Conservation (phyloP, 495 filamentous ascomycete genomes). For the Chaetomium cochliodes region DNA sequence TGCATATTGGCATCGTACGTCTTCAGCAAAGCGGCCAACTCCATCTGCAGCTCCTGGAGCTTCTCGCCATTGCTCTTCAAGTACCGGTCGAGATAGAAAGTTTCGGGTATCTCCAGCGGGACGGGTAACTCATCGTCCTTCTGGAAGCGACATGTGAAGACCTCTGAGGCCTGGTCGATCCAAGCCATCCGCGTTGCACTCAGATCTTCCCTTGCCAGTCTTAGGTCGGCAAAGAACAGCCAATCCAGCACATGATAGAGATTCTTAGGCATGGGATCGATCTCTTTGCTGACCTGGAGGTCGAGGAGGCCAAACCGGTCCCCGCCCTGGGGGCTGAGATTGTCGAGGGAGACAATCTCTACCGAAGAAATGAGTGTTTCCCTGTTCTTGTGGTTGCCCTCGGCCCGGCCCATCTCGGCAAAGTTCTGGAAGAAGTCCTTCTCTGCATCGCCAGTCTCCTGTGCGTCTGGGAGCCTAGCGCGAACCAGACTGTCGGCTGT, state of each 20-base stretch:
- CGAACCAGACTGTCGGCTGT: constrained; percentile 55
- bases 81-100: constrained; percentile 80
- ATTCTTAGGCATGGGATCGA: constrained; percentile 41
- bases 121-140: constrained; percentile 41
- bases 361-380: constrained; percentile 18
- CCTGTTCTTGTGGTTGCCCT: not conserved
- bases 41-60: constrained; percentile 44
- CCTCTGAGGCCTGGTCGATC: constrained; percentile 59
- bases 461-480: not conserved
- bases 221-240: constrained; percentile 56
- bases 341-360: constrained; percentile 19
- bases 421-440: constrained; percentile 33
- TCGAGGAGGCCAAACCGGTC: constrained; percentile 45
- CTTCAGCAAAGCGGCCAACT: constrained; percentile 36
- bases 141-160: constrained; percentile 62
- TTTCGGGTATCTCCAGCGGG: constrained; percentile 64
- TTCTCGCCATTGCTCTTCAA: constrained; percentile 56
- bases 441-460: constrained; percentile 25
- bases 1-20: constrained; percentile 23
- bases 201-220: constrained; percentile 29
- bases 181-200: constrained; percentile 50
- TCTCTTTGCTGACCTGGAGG: constrained; percentile 30
- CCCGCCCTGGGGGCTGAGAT: not conserved
- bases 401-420: not conserved
- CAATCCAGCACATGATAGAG: constrained; percentile 75